Evolutionary conservation across 192 early-diverging fungal species (phyloP).

Genomic region (Gorgonomyces haynaldii): DNA sequence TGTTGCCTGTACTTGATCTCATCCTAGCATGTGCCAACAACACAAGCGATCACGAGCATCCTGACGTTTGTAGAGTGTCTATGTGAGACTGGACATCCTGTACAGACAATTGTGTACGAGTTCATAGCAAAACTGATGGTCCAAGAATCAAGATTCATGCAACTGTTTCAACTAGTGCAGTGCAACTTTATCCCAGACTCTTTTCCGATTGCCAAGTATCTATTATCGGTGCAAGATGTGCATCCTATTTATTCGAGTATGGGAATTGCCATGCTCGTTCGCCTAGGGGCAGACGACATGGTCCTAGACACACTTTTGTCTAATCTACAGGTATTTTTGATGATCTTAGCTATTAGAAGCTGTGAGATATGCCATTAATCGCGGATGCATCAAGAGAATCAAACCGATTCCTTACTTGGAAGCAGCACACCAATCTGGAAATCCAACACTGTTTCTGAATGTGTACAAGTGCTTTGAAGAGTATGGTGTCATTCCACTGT

Average conservation of each 20-base stretch:
- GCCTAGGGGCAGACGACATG: constrained; percentile 10
- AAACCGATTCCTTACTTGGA: constrained; percentile 21
- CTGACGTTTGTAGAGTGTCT: constrained; percentile 16
- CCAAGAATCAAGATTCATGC: constrained; percentile 4
- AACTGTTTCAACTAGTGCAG: constrained; percentile 17
- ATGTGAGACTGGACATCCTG: constrained; percentile 1
- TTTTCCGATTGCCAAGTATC: constrained; percentile 10
- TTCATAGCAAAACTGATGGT: constrained; percentile 16
- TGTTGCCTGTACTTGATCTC: background rate
- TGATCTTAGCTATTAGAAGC: constrained; percentile 26
- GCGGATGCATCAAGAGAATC: constrained; percentile 1
- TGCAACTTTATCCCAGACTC: constrained; percentile 20
- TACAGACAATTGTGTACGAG: constrained; percentile 12
- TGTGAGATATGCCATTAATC: constrained; percentile 15
- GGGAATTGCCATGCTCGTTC: constrained; percentile 23
- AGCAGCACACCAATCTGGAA: constrained; percentile 13
- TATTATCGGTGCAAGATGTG: background rate
- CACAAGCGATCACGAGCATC: constrained; percentile 5
- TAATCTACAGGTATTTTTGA: constrained; percentile 12
- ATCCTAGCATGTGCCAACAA: constrained; percentile 1
- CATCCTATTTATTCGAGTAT: constrained; percentile 10
- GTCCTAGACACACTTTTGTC: constrained; percentile 16
- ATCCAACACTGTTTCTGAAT: constrained; percentile 35
- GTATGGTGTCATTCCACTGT: constrained; percentile 17
- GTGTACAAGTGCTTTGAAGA: constrained; percentile 31